Base-by-base conservation (phyloP, 768 basidiomycete species). In the Boletus pseudopeckii region DNA sequence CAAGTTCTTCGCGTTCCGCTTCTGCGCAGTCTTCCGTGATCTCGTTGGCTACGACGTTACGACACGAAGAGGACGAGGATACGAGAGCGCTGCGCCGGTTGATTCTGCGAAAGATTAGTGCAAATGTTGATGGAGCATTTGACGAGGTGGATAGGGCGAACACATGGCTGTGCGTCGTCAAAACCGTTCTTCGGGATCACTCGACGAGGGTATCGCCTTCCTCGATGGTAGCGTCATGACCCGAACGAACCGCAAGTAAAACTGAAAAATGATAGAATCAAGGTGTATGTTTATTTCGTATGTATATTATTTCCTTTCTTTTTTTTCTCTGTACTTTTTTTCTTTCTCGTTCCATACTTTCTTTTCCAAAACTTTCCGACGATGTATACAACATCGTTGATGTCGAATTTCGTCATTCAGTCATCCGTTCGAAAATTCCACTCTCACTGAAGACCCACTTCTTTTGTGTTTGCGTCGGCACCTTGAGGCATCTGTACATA, bases 91-190 rank as follows among this genome's bases (percentile, higher is more conserved):
- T 88, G 34, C 84, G 85, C 14, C 76, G 85, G 17, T 66, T 90
- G n/a, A 61, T 89, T 20, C 67, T 82, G 38, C 79, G 84, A 43
- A 88, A 88, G 70, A 79, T 90, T 50, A 81, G 84, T 37, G 77
- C 81, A 53, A 71, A 79, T 43, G 58, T 80, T 48, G 73, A 74
- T 15, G 81, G 80, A 7, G 81, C 83, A 2, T 78, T 80, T 60
- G 83, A 84, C 40, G 84, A 88, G 62, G 73, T 88, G 40, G 85
- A 88, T 54, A 80, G 77, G 57, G 76, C 77, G 33, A 73, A 72
- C 20, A 71, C 69, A 1, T 88, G 87, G 86, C 67, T 88, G 18
- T 74, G 77, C 44, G 80, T 88, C 47, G 79, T 88, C 54, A 83
- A 80, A 58, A 84, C 82, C 46, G 83, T 81, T 28, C 74, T 85